Evolutionary conservation across 257 asterid genomes (phyloP), one percentile per base, ranked within the genome.

Genomic region (Lithospermum erythrorhizon): DNA sequence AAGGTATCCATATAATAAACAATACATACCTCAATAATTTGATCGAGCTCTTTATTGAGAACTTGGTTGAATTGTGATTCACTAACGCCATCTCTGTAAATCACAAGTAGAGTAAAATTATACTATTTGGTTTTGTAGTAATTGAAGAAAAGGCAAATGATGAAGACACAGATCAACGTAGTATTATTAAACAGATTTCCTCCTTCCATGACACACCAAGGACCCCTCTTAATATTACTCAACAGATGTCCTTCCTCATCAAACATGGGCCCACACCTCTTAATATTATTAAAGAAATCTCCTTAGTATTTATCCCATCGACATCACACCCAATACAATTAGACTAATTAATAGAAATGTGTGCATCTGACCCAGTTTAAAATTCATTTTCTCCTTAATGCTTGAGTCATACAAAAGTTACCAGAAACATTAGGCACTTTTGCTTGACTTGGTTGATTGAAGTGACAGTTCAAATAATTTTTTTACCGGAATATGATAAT

Each of bases 61-160:
- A 90, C 95, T 74, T 90, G 97, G 51, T 71, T 83, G 62, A 90
- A 90, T 70, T 90, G 97, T 4, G 94, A 81, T 27, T 90, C 97
- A 51, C 97, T 87, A 22, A 90, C 95, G 25, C 96, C 97, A 47
- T 87, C 96, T 69, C 96, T 90, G 89, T 35, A 41, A 41, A 49
- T 73, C 59, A 56, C 21, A 14, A 56, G 35, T 6, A 11, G 13
- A 14, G 49, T 41, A 8, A 8, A 11, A 41, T 41, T 2, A 41
- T 17, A 13, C 17, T 35, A 11, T 9, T 9, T 9, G 1, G 16
- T 3, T 41, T 11, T 9, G 37, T 15, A 23, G 35, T 21, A 16
- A 56, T 55, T 55, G n/a, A 21, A 20, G 5, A 51, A 1, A 2
- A 51, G 5, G 41, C 9, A 32, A 32, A 7, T 35, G 45, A 35